These are phyloP conservation scores for Apiospora rasikravindrae DNA, from an alignment of 2,329 filamentous ascomycete species.

Conservation along the genomic window DNA sequence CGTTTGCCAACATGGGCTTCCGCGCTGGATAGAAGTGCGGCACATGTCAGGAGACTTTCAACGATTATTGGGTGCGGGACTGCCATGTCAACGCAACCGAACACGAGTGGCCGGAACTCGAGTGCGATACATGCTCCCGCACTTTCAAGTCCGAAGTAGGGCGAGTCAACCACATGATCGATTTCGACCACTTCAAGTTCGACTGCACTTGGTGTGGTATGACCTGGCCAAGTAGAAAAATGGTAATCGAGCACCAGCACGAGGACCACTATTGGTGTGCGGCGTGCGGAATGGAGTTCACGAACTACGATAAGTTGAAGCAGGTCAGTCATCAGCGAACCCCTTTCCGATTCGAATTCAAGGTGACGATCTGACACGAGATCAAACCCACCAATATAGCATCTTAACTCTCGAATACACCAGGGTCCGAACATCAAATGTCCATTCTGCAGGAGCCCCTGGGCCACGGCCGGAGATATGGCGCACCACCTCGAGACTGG, in stretches of 20 bases:
- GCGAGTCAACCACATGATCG: slow-evolving; percentile 37
- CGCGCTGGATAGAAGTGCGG: slow-evolving; percentile 25
- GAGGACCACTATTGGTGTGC: slow-evolving; percentile 40
- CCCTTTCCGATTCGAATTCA: too few relatives aligned
- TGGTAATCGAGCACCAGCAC: slow-evolving; percentile 35
- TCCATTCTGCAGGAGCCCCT: slow-evolving; percentile 57
- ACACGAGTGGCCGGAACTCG: slow-evolving; percentile 25
- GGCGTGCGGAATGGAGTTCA: slow-evolving; percentile 41
- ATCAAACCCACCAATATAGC: slow-evolving; percentile 44
- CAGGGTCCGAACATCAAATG: slow-evolving; percentile 51
- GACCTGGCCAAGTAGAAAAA: slow-evolving; percentile 26
- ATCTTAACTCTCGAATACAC: slow-evolving; percentile 59
- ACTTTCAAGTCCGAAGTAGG: slow-evolving; percentile 25
- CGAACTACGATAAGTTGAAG: slow-evolving; percentile 36
- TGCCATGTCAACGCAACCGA: slow-evolving; percentile 27
- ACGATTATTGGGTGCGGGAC: slow-evolving; percentile 23
- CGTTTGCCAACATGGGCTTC: neutral
- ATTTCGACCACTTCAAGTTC: slow-evolving; percentile 34
- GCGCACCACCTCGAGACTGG: slow-evolving; percentile 61
- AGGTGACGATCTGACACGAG: neutral
- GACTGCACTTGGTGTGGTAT: slow-evolving; percentile 37
- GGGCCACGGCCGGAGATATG: slow-evolving; percentile 58
- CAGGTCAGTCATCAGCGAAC: slow-evolving; percentile 34
- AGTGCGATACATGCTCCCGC: slow-evolving; percentile 29
- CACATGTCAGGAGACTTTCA: slow-evolving; percentile 28